phyloP scores from a whole-genome alignment of 2,329 filamentous ascomycete genomes.

The Stemphylium lycopersici region DNA sequence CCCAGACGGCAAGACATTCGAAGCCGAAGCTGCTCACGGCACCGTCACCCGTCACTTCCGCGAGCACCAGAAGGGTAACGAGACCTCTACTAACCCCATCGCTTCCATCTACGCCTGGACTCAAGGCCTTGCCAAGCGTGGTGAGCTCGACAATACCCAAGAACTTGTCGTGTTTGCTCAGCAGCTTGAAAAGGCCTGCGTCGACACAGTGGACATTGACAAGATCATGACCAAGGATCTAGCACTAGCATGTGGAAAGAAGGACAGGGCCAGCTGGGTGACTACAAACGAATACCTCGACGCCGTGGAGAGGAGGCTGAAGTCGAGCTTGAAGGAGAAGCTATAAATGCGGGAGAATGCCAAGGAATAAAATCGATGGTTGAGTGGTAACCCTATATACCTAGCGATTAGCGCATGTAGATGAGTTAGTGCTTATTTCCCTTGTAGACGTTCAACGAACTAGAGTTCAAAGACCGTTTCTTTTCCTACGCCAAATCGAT shows the following conservation, averaged over 20 bases:
- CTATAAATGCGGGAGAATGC: slow-evolving; percentile 55
- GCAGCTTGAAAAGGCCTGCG: slow-evolving; percentile 87
- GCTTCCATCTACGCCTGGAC: slow-evolving; percentile 99
- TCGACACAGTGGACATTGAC: slow-evolving; percentile 92
- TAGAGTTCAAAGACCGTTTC: background rate
- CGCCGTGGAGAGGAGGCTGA: slow-evolving; percentile 89
- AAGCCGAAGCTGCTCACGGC: slow-evolving; percentile 96
- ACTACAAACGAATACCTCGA: slow-evolving; percentile 88
- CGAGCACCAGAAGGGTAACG: slow-evolving; percentile 96
- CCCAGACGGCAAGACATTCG: slow-evolving; percentile 94
- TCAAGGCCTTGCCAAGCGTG: slow-evolving; percentile 88
- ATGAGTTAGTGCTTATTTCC: slow-evolving; percentile 2
- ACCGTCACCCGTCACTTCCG: slow-evolving; percentile 98
- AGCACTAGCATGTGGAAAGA: slow-evolving; percentile 92
- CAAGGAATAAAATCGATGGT: background rate
- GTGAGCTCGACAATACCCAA: slow-evolving; percentile 89
- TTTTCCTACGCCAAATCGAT: background rate
- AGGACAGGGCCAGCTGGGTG: slow-evolving; percentile 81
- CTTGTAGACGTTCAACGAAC: background rate
- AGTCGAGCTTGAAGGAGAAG: slow-evolving; percentile 79
- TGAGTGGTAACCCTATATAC: slow-evolving; percentile 7
- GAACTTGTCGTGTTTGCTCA: slow-evolving; percentile 92
- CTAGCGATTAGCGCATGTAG: slow-evolving; percentile 1
- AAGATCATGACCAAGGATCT: slow-evolving; percentile 99
- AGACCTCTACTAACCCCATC: slow-evolving; percentile 98